Percentiles rank a stretch among this genome's conserved stretches.
Conservation (phyloP, 208 protist genomes). For the Balamuthia mandrillaris region DNA sequence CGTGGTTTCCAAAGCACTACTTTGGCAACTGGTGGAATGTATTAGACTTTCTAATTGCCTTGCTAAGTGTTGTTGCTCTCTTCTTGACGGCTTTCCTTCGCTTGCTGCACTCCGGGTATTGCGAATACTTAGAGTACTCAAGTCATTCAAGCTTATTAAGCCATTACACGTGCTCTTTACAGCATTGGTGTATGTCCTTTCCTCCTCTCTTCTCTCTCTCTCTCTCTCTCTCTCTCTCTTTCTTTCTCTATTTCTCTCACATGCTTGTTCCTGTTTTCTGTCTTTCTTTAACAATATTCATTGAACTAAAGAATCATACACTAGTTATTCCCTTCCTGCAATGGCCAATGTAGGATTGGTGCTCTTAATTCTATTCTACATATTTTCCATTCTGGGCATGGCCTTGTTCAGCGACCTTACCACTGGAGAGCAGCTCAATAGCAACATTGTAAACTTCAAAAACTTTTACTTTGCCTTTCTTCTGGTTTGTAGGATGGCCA, state of each 20-base stretch:
- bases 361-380: constrained; percentile 42
- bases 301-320: not conserved
- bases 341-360: constrained; percentile 20
- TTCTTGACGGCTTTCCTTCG: not conserved
- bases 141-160: constrained; percentile 31
- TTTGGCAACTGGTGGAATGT: constrained; percentile 79
- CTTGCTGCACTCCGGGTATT: not conserved
- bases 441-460: constrained; percentile 17
- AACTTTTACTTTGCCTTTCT: not conserved
- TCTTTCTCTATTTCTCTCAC: too few species aligned
- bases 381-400: constrained; percentile 32
- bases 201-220: too few species aligned
- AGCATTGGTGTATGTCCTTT: too few species aligned
- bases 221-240: too few species aligned
- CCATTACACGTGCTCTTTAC: not conserved
- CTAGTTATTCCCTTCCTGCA: not conserved
- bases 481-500: not conserved
- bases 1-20: constrained; percentile 61
- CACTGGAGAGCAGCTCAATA: not conserved
- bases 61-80: not conserved
- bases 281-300: too few species aligned
- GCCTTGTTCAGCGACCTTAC: not conserved
- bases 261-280: too few species aligned
- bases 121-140: not conserved
- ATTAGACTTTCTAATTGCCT: constrained; percentile 73